phyloP scores from a whole-genome alignment of 352 stramenopile species.

The Globisporangium viniferum region DNA sequence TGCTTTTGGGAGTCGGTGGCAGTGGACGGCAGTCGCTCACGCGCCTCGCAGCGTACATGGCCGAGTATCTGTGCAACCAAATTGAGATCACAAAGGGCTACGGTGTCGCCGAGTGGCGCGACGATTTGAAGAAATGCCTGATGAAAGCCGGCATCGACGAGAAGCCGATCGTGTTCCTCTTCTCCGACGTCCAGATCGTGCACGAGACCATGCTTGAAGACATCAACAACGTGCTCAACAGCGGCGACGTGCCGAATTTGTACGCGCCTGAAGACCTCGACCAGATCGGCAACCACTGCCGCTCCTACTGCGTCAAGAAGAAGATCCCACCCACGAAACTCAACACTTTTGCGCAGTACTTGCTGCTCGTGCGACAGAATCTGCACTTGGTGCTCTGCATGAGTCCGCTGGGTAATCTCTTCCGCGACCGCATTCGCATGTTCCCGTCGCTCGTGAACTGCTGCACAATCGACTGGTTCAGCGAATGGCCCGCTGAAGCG shows the following conservation, averaged over 20 bases:
- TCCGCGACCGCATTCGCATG: slow-evolving; percentile 91
- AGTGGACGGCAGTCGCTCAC: slow-evolving; percentile 91
- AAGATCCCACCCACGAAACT: slow-evolving; percentile 89
- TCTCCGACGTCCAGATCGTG: slow-evolving; percentile 94
- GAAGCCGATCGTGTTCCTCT: slow-evolving; percentile 92
- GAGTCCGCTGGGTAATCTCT: slow-evolving; percentile 87
- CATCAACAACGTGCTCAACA: slow-evolving; percentile 95
- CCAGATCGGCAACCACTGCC: slow-evolving; percentile 88
- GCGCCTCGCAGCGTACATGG: slow-evolving; percentile 90
- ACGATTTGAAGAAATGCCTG: slow-evolving; percentile 91
- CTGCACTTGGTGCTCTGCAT: slow-evolving; percentile 92
- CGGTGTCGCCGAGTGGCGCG: slow-evolving; percentile 89
- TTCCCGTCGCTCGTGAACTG: slow-evolving; percentile 89
- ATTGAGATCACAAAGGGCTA: slow-evolving; percentile 96
- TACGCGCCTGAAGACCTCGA: slow-evolving; percentile 92
- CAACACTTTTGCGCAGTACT: slow-evolving; percentile 94
- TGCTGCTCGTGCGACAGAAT: slow-evolving; percentile 91
- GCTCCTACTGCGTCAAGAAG: slow-evolving; percentile 90
- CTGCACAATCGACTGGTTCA: slow-evolving; percentile 90
- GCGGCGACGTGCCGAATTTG: slow-evolving; percentile 93
- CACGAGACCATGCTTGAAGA: slow-evolving; percentile 95
- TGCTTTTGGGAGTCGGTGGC: slow-evolving; percentile 92
- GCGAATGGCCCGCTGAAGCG: slow-evolving; percentile 81
- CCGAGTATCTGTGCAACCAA: slow-evolving; percentile 90
- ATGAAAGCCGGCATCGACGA: slow-evolving; percentile 92